Evolutionary conservation across 106 monocot genomes (phyloP), one percentile per base, ranked within the genome.

Genomic region (Alisma plantagoaquatica): DNA sequence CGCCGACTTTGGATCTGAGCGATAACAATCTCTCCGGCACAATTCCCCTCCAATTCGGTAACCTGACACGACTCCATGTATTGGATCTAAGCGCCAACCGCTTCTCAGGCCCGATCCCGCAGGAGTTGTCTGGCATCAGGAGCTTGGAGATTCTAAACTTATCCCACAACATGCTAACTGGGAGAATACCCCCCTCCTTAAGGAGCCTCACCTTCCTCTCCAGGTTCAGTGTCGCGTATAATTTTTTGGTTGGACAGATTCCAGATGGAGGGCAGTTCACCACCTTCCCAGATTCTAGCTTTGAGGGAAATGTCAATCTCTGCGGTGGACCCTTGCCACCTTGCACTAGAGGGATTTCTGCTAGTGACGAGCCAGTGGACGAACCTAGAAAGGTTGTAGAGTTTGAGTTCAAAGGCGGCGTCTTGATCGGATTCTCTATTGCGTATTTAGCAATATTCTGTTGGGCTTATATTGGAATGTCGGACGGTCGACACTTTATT

Each of bases 191-290:
- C 22, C 11, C 47, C 0, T 75, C 85, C 2, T 60, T 91, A 29
- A 73, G 53, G 6, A 81, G 61, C 2, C 62, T 91, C 27, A 81
- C 27, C 21, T 91, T 91, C 41, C 57, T 86, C 2, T 81, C 91
- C 5, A 61, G 47, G 15, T 85, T 91, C 57, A 65, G 42, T 24
- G 85, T 85, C 27, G 61, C 91, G 16, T 75, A 78, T 59, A 91
- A 91, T 43, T 51, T 81, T 51, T 44, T 91, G 28, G 43, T 33
- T 4, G 91, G 91, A 2, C 1, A 23, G 10, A 65, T 91, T 50
- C 91, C 91, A 18, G 17, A 29, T 0, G 78, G 70, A 32, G 77
- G 74, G 16, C 91, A 91, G 54, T 91, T 91, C 75, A 75, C 64
- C 1, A 77, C 81, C 41, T 91, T 91, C 59, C 44, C 69, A 2